Percentiles rank a stretch among this genome's conserved stretches.
Evolutionary conservation across 139 green algal species (phyloP).

Genomic region (Chlamydomonas incerta): DNA sequence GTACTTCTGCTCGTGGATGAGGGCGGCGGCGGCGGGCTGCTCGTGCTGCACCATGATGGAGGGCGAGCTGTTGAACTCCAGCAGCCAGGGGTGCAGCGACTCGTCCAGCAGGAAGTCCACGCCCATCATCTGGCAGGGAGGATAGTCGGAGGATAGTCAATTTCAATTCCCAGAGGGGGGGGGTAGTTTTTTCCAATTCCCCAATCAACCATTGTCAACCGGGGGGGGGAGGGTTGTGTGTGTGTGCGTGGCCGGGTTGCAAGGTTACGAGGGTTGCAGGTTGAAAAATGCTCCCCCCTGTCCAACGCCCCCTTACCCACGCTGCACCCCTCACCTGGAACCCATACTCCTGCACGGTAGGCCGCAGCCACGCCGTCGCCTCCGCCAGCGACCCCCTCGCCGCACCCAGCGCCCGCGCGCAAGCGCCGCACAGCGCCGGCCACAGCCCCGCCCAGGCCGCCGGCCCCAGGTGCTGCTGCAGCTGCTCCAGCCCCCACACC

Average conservation of each 20-base stretch:
- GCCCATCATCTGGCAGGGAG: slow-evolving; percentile 63
- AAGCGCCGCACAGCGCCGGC: slow-evolving; percentile 23
- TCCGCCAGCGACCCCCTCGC: slow-evolving; percentile 46
- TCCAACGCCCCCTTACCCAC: too few species aligned
- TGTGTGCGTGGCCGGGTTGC: too few species aligned
- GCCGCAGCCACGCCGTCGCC: slow-evolving; percentile 48
- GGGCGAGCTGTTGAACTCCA: slow-evolving; percentile 71
- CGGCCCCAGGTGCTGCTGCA: slow-evolving; percentile 46
- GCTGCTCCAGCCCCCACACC: slow-evolving; percentile 52
- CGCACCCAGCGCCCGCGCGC: slow-evolving; percentile 19
- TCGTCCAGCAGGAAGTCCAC: slow-evolving; percentile 67
- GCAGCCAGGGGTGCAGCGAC: slow-evolving; percentile 54
- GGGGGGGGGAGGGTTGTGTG: too few species aligned
- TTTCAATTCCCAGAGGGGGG: too few species aligned
- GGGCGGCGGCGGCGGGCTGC: background rate
- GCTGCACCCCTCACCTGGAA: too few species aligned
- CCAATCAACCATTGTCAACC: too few species aligned
- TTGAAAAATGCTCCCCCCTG: too few species aligned
- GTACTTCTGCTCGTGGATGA: slow-evolving; percentile 55
- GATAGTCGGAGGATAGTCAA: too few species aligned
- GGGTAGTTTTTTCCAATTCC: too few species aligned
- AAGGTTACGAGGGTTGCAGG: too few species aligned
- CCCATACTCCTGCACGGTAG: slow-evolving; percentile 57
- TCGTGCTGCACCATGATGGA: slow-evolving; percentile 65
- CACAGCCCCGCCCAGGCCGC: slow-evolving; percentile 44